Evolutionary conservation across 345 rosid species (phyloP), one percentile per base, ranked within the genome.

Genomic region (Aquilaria sinensis): DNA sequence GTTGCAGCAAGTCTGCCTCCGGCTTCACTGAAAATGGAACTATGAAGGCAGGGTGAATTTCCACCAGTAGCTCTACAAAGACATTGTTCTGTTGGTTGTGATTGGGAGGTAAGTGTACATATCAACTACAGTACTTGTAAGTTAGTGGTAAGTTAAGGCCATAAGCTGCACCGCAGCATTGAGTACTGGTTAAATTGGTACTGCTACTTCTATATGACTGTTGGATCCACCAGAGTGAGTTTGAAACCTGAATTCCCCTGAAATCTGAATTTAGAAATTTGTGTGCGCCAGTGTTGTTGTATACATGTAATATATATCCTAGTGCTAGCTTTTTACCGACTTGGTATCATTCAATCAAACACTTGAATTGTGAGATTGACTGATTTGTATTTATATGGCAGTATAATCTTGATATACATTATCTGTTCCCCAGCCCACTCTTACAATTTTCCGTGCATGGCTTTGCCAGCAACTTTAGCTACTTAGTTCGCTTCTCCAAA

Each of bases 21-120:
- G 12, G 83, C 74, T 75, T 88, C 78, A 63, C 72, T 77, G 79
- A 81, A 80, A 77, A 83, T 72, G 84, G 93, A 82, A 85, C 76
- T 75, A 47, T 84, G 76, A 85, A 80, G 78, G 73, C 55, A 6
- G 71, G 70, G 58, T 75, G 69, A 66, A 58, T 64, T 57, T 60
- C 65, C 56, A 65, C 65, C 34, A 30, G 23, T 68, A 61, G 60
- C 45, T 56, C 13, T 34, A 56, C 56, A 47, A 58, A 69, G 66
- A 72, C 30, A 75, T 75, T 58, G 68, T 66, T 68, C 41, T 6
- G 58, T 9, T 33, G 4, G 53, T 66, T 63, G 66, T 70, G 52
- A 49, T 37, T 37, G 43, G 43, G 8, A 37, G 8, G 71, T 78
- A 66, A 29, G 57, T 66, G 80, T 80, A 69, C 54, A 83, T 73